Conservation (phyloP, 2,329 filamentous ascomycete genomes). For the Trichoderma sp. region DNA sequence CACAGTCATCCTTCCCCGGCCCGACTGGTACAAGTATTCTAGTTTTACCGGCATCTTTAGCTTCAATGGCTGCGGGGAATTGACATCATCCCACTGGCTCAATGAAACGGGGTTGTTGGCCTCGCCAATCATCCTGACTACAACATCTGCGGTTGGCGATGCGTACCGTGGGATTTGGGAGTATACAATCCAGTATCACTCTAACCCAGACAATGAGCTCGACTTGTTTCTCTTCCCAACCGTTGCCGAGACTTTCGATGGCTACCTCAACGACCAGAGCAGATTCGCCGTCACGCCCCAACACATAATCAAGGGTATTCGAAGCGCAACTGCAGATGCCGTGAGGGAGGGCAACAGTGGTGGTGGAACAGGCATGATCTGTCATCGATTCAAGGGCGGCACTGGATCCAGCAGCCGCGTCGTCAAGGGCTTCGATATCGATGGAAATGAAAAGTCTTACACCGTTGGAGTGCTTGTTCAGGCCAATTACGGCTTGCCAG, state of each 20-base stretch:
- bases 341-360: conserved; percentile 62
- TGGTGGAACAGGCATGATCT: conserved; percentile 66
- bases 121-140: conserved; percentile 59
- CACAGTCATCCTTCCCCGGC: conserved; percentile 47
- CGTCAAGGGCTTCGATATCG: conserved; percentile 43
- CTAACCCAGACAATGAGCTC: conserved; percentile 40
- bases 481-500: conserved; percentile 59
- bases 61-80: conserved; percentile 62
- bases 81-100: conserved; percentile 61
- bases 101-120: conserved; percentile 58
- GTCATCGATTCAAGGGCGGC: conserved; percentile 64
- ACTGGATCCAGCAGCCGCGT: conserved; percentile 60
- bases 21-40: conserved; percentile 43
- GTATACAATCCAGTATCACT: conserved; percentile 47
- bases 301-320: conserved; percentile 53
- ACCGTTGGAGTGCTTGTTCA: conserved; percentile 62
- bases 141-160: conserved; percentile 54
- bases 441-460: conserved; percentile 41
- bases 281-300: conserved; percentile 53
- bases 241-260: conserved; percentile 62
- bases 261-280: conserved; percentile 55
- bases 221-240: conserved; percentile 56
- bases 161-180: conserved; percentile 58
- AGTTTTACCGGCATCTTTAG: conserved; percentile 53
- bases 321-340: conserved; percentile 45